These are phyloP conservation scores for Globisporangium megalacanthum DNA, from an alignment of 352 stramenopile species.

Conservation along the genomic window DNA sequence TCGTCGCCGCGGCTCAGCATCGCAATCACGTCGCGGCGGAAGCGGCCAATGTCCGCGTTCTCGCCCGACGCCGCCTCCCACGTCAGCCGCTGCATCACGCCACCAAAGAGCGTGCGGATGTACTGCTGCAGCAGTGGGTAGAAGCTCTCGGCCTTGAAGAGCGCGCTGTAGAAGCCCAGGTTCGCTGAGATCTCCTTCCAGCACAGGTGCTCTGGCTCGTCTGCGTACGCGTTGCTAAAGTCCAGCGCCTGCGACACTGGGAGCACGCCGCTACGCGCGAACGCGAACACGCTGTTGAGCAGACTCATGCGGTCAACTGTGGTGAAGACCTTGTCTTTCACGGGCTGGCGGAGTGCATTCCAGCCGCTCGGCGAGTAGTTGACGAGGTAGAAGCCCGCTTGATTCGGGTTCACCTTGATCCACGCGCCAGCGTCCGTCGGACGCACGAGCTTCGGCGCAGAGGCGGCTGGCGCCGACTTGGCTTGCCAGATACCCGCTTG, in stretches of 20 bases:
- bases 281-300: constrained; percentile 91
- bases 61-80: constrained; percentile 39
- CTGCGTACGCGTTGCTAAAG: constrained; percentile 53
- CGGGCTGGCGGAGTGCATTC: constrained; percentile 62
- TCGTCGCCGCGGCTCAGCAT: constrained; percentile 66
- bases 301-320: constrained; percentile 91
- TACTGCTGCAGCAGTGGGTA: constrained; percentile 59
- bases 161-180: constrained; percentile 47
- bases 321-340: constrained; percentile 48
- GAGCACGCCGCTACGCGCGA: constrained; percentile 71
- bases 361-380: constrained; percentile 89
- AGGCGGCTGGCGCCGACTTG: constrained; percentile 10
- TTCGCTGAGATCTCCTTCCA: constrained; percentile 78
- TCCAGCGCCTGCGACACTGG: constrained; percentile 51
- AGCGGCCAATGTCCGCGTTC: constrained; percentile 42
- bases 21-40: constrained; percentile 65
- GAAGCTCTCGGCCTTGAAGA: constrained; percentile 59
- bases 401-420: constrained; percentile 95
- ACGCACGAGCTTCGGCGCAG: constrained; percentile 11
- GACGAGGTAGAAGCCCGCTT: constrained; percentile 94
- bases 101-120: constrained; percentile 51
- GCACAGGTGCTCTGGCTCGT: constrained; percentile 63
- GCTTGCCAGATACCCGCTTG: constrained; percentile 68
- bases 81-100: constrained; percentile 45
- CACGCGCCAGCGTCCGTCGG: constrained; percentile 47